Evolutionary conservation across 495 filamentous ascomycete genomes (phyloP), one percentile per base, ranked within the genome.

Genomic region (Hypoxylon lienhwacheense): DNA sequence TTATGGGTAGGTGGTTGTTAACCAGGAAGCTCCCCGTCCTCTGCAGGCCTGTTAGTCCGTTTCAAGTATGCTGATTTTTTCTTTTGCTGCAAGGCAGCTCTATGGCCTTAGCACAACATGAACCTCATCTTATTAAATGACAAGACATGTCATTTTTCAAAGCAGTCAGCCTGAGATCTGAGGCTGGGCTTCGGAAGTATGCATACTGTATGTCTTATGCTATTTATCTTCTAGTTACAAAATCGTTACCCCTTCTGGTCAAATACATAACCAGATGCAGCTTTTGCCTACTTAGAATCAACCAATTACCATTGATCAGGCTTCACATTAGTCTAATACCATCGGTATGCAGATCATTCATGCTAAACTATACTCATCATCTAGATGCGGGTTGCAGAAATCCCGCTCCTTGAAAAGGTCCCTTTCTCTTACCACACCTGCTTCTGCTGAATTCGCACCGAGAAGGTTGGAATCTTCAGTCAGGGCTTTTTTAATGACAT

Each of bases 121-220:
- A 49, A 42, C 58, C 44, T 53, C 48, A 49, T 58, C 39, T 62
- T 53, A 53, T 62, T 58, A 58, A 40, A 55, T 37, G 21, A 57
- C 46, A 48, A 53, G 53, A 62, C 53, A 46, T 57, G 53, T 62
- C 59, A 62, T 48, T 57, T 46, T 43, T 54, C 33, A 58, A 35
- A 46, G 47, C 53, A 39, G 29, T 37, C 44, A 53, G 28, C 44
- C 12, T 49, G 22, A 62, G 59, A 62, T 62, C 54, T 58, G 53
- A 58, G 53, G 53, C 59, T 57, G 52, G 39, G 25, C 31, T 51
- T 61, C 59, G 59, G 59, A 62, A 62, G 32, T 58, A 57, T 56
- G 53, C 59, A 62, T 53, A 49, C 51, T 56, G 59, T 48, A 62
- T 62, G 59, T 62, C 59, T 62, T 42, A 32, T 37, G 25, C 28